These are phyloP conservation scores for Salix purpurea DNA, from an alignment of 345 rosid species.

Conservation along the genomic window DNA sequence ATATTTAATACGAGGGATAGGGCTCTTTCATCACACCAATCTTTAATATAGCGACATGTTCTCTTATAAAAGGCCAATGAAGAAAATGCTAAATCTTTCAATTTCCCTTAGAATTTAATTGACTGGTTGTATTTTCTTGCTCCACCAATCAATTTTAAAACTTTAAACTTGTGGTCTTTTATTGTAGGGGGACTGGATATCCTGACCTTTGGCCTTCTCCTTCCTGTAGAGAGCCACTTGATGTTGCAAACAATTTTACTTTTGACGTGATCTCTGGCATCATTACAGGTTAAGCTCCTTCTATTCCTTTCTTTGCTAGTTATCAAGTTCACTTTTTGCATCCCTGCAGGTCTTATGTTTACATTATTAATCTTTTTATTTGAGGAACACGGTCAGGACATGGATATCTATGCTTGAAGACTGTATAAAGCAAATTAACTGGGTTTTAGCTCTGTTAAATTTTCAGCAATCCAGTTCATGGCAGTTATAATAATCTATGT, in stretches of 20 bases:
- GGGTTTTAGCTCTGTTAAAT: not conserved
- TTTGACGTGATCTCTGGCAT: conserved; percentile 84
- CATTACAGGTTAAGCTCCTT: conserved; percentile 50
- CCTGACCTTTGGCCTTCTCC: conserved; percentile 93
- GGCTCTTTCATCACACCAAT: not conserved
- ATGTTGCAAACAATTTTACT: conserved; percentile 70
- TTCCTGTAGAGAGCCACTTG: conserved; percentile 94
- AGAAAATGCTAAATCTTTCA: not conserved
- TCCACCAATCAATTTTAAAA: not conserved
- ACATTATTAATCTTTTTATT: not conserved
- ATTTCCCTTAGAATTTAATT: not conserved
- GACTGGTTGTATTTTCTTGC: not conserved
- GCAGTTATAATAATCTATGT: not conserved
- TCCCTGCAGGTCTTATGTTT: not conserved
- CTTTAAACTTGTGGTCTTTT: conserved; percentile 19
- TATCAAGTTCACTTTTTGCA: not conserved
- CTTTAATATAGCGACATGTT: not conserved
- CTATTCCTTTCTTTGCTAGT: not conserved
- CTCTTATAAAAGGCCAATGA: not conserved
- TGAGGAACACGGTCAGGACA: not conserved
- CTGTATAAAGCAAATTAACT: not conserved
- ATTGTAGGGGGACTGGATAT: conserved; percentile 85
- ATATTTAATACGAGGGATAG: not conserved
- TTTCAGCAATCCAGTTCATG: not conserved
- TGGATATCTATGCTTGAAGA: not conserved